These are phyloP conservation scores for Blastomyces parvus DNA, from an alignment of 2,329 filamentous ascomycete species.

Conservation along the genomic window DNA sequence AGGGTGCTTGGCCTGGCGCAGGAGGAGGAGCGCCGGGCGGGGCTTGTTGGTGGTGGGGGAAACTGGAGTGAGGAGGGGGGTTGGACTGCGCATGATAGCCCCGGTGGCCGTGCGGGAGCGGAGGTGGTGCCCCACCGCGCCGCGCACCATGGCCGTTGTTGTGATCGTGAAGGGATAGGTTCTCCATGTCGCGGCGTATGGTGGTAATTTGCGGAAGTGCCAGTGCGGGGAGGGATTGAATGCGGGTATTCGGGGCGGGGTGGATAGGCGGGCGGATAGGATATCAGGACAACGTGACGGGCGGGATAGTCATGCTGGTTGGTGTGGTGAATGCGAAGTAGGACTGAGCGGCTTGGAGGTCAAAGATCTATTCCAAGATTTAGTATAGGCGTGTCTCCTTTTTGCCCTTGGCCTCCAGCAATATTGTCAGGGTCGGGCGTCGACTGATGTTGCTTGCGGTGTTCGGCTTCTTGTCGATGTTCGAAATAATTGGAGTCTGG, in stretches of 20 bases:
- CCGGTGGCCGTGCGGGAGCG: slow-evolving; percentile 4
- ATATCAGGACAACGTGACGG: neutral
- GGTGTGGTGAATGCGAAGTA: neutral
- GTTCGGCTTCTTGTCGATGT: neutral
- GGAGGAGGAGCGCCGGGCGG: slow-evolving; percentile 1
- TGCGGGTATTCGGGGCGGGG: neutral
- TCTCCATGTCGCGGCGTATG: slow-evolving; percentile 25
- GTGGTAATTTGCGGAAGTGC: slow-evolving; percentile 8
- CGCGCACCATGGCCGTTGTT: slow-evolving; percentile 12
- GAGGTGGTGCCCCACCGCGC: slow-evolving; percentile 1
- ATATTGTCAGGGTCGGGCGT: neutral
- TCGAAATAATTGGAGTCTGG: neutral
- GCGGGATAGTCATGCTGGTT: slow-evolving; percentile 6
- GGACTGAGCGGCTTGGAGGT: neutral
- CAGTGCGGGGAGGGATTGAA: slow-evolving; percentile 10
- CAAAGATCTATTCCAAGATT: neutral
- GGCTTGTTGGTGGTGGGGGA: slow-evolving; percentile 9
- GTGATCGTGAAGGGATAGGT: slow-evolving; percentile 29
- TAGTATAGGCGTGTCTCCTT: neutral
- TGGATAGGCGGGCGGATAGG: neutral
- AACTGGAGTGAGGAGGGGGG: neutral
- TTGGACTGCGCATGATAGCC: neutral
- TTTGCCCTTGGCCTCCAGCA: neutral
- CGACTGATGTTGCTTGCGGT: neutral
- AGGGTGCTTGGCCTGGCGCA: slow-evolving; percentile 22